Base-by-base conservation (phyloP, 2,329 filamentous ascomycete species). In the Xylariaceae sp. region DNA sequence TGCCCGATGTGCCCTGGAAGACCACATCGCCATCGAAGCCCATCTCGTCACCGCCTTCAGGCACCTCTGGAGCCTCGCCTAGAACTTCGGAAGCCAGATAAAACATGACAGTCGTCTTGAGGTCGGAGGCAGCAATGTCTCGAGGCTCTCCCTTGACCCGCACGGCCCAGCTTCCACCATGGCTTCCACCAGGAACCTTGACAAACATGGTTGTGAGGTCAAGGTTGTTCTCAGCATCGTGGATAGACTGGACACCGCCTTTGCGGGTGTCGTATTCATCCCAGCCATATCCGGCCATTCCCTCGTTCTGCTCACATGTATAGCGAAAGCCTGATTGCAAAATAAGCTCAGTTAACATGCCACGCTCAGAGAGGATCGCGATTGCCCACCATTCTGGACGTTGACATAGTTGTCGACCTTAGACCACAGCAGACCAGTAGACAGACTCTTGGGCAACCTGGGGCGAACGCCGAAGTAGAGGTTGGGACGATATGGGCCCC, bases 231-330 rank as follows among this genome's bases (percentile, higher is more conserved):
- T 76, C 82, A 34, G 80, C 79, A 58, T 98, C 92, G 54, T 93
- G 87, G 39, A 98, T 90, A 1, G 83, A 84, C 61, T 98, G 87
- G 15, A 84, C 71, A 36, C 92, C 92, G 42, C 92, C 92, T 36
- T 72, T 82, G 37, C 92, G 75, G 15, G 88, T 80, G 60, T 98
- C 92, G 58, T 93, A 98, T 57, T 94, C 86, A 51, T 96, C 89
- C 92, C 92, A 98, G 42, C 92, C 92, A 58, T 98, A 98, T 36
- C 90, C 90, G 30, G 78, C 83, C 73, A 98, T 94, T 45, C 83
- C 83, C 57, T 93, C 87, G 57, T 92, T 77, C 58, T 98, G 92
- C 59, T 96, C 92, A 63, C 92, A 98, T 0, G 92, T 95, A 58
- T 94, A 88, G 44, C 92, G 80, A 50, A 95, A 83, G 49, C 80